Percentiles rank a stretch among this genome's conserved stretches.
These are phyloP conservation scores for Rhynchospora tenuis DNA, from an alignment of 176 grass and related monocot genomes.

Conservation along the genomic window DNA sequence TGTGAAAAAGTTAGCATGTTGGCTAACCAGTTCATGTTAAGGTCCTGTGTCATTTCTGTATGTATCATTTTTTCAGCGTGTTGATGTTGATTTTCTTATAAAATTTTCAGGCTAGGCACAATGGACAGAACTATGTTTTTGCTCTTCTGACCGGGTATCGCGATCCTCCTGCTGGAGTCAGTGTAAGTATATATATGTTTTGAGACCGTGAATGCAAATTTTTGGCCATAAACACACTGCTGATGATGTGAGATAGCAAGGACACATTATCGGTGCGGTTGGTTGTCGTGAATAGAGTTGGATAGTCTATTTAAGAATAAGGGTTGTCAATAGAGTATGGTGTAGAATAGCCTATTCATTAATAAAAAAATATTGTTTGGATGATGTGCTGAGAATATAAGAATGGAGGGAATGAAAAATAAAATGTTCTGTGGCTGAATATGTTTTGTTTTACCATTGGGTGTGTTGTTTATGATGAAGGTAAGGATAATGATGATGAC, in stretches of 20 bases:
- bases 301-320: background rate
- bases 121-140: slow-evolving; percentile 95
- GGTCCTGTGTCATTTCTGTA: background rate
- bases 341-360: too few relatives aligned
- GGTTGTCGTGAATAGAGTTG: background rate
- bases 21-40: background rate
- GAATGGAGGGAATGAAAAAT: too few relatives aligned
- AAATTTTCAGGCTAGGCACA: slow-evolving; percentile 68
- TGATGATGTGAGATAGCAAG: background rate
- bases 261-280: background rate
- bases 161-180: slow-evolving; percentile 96
- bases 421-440: too few relatives aligned
- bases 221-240: background rate
- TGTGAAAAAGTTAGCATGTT: background rate
- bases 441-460: too few relatives aligned
- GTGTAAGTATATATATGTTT: slow-evolving; percentile 38
- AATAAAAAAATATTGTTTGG: too few relatives aligned
- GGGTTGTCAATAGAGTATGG: too few relatives aligned
- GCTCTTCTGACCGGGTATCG: slow-evolving; percentile 94
- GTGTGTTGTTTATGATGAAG: too few relatives aligned
- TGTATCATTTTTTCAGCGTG: background rate
- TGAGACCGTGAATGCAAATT: background rate
- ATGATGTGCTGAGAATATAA: too few relatives aligned
- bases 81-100: slow-evolving; percentile 1
- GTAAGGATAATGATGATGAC: too few relatives aligned